A percentile compares a stretch with the other conserved stretches of the same genome.
Conservation (phyloP, 768 basidiomycete species). For the Boletus sensibilis region DNA sequence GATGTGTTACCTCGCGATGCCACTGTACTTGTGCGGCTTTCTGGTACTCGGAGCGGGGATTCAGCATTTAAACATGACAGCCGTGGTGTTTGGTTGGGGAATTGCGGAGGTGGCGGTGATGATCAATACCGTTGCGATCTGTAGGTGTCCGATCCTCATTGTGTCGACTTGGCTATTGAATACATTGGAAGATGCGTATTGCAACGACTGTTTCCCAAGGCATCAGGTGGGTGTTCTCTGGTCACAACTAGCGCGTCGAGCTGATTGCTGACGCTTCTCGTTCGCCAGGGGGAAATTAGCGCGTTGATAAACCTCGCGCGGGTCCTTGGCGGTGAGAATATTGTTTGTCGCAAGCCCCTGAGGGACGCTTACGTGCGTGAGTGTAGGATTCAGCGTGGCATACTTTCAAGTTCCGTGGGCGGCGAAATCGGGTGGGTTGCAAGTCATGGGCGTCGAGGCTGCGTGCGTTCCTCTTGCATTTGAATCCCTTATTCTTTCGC, state of each 20-base stretch:
- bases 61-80: constrained; percentile 29
- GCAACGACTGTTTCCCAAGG: constrained; percentile 39
- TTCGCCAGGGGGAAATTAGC: constrained; percentile 39
- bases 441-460: constrained; percentile 40
- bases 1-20: constrained; percentile 40
- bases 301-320: constrained; percentile 44
- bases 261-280: not conserved
- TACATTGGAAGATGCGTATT: constrained; percentile 35
- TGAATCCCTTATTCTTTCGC: not conserved
- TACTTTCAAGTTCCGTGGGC: constrained; percentile 45
- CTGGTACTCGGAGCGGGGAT: constrained; percentile 41
- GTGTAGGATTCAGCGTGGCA: constrained; percentile 37
- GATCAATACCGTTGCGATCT: constrained; percentile 42
- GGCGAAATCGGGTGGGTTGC: constrained; percentile 32
- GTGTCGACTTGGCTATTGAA: not conserved
- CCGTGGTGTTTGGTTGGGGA: constrained; percentile 44
- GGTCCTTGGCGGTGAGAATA: constrained; percentile 28
- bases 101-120: constrained; percentile 38
- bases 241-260: not conserved
- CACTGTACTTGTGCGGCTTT: constrained; percentile 43
- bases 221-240: constrained; percentile 20
- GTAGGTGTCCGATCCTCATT: constrained; percentile 18
- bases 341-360: not conserved
- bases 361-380: not conserved
- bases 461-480: constrained; percentile 24